Evolutionary conservation across 2,329 filamentous ascomycete species (phyloP), one percentile per base, ranked within the genome.

Genomic region (Colletotrichum zoysiae): DNA sequence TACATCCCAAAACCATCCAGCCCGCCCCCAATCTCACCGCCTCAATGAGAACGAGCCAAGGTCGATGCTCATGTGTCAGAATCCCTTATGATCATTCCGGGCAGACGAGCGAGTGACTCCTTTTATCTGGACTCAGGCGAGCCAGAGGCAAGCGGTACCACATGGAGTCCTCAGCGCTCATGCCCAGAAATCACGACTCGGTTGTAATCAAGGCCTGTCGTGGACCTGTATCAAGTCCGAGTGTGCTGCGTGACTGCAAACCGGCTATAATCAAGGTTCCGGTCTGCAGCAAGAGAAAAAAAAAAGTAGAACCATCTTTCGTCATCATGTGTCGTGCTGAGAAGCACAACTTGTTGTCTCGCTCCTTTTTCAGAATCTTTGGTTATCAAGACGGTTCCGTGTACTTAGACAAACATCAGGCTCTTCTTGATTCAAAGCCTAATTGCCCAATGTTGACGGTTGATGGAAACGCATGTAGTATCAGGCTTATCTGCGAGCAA

Each of bases 1-100:
- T 63, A 65, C 65, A 44, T 72, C 38, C 30, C 65, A 46, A 53
- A 63, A 16, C n/a, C 53, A 68, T 12, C 61, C 61, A 56, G 5
- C 33, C 50, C 64, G n/a, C n/a, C 35, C 56, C 46, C 40, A 20
- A 51, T 40, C 33, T 20, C 20, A 42, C 50, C 26, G 26, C 44
- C n/a, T 56, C 26, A 48, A 48, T 7, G 26, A 38, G 38, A 50
- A 26, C 35, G 26, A 64, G 48, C 50, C 3, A 56, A 44, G 14
- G 18, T 33, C 12, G 51, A 35, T 26, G 7, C 38, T 46, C 50
- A 16, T 14, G 14, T 64, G 50, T 64, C 61, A 9, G 35, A 44
- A 51, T 40, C 26, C 23, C 56, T 46, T 38, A 50, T 64, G 50
- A 56, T 64, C 26, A 30, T 64, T 64, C 61, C 38, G 51, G 55